Evolutionary conservation across 345 rosid genomes (phyloP), one percentile per base, ranked within the genome.

Genomic region (Salix caprea): DNA sequence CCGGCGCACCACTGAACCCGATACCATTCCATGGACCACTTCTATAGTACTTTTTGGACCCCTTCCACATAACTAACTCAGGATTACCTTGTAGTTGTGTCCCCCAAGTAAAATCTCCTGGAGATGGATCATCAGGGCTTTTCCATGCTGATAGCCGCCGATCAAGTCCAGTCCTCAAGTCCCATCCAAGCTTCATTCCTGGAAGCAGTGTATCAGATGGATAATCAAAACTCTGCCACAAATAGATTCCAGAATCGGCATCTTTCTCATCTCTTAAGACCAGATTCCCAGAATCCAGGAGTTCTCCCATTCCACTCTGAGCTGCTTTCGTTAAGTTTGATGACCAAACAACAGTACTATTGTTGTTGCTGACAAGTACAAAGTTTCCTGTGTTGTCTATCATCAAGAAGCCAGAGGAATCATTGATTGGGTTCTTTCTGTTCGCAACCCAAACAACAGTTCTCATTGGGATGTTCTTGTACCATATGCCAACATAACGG

Each of bases 361-460:
- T 60, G 65, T 64, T 76, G 6, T 44, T 6, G n/a, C 32, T 61
- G 44, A 61, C 30, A 69, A 76, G 56, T 9, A 70, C 58, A 14
- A 58, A 69, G 32, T 28, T 67, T 11, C 72, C 66, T 37, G 50
- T 39, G 28, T 36, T 54, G 65, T 69, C 67, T 37, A 76, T 46
- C 60, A 19, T 69, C 32, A 76, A 26, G 68, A 76, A n/a, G 9
- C 74, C 69, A 16, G 79, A 69, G 2, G 60, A 69, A 61, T 70
- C 79, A n/a, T 32, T 76, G 7, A 76, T 44, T 2, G 79, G 79
- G 32, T 42, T 61, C 6, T 34, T 24, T n/a, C 79, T n/a, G 42
- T 76, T 76, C 12, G 79, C 79, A 40, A 76, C 74, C 79, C 79
- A 76, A 36, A 76, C 79, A 60, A 60, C 74, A 5, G 79, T 76